Evolutionary conservation across 1,139 yeast species (phyloP), one percentile per base, ranked within the genome.

Genomic region (Pichia sp.): DNA sequence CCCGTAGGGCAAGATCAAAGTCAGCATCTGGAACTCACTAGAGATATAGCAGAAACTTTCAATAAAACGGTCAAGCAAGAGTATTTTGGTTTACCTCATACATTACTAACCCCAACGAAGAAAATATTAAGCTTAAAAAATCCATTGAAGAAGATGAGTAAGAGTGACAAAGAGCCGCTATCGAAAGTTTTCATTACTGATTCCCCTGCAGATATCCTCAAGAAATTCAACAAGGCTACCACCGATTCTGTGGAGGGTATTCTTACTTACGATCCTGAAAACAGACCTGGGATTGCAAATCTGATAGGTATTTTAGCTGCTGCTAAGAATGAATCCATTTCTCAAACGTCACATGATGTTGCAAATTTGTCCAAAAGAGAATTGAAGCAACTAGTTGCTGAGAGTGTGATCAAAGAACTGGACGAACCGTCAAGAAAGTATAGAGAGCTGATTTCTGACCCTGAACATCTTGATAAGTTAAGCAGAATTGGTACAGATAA

Each of bases 1-100:
- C 98, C 99, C 0, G 97, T 91, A 0, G 98, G 99, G 2, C 94
- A 85, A 42, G 98, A 91, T 54, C 98, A 93, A 57, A 59, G 78
- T 2, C 99, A 93, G 58, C 99, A 91, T 60, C 62, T 91, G 39
- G 99, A 91, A 56, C 66, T 93, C 23, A 74, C 94, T 7, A 69
- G 98, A 39, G 72, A 72, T 35, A 59, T 91, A 17, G 93, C 94
- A 2, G 61, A 69, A 17, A 60, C 72, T 2, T 87, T 87, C 63
- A 91, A 91, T 52, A 62, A 59, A 54, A 53, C 60, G 61, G 61
- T 58, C 7, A 44, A 45, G 4, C 31, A 38, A 13, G 49, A 51
- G 3, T 66, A 59, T 33, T 84, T 87, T 56, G 77, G 78, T 0
- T 41, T 72, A 13, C 97, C 98, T 8, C 67, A 71, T 32, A 85